These are phyloP conservation scores for Rhodotorula sp. DNA, from an alignment of 1,284 basidiomycete genomes.

Conservation along the genomic window DNA sequence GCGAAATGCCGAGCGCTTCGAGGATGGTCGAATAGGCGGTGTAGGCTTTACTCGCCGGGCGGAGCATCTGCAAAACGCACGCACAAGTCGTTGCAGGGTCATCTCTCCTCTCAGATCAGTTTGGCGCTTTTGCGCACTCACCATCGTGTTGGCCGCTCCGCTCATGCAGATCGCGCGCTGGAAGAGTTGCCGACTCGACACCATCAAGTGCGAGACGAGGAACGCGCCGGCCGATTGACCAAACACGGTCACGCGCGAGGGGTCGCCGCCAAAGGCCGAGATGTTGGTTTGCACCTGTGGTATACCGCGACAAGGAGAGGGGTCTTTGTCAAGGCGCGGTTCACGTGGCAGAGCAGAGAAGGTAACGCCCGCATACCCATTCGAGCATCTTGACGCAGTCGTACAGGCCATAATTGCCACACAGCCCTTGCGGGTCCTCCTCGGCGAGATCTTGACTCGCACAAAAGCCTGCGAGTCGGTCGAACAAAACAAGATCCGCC, in stretches of 20 bases:
- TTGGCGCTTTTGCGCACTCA: not conserved
- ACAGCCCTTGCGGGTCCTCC: constrained; percentile 13
- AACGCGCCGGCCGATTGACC: constrained; percentile 36
- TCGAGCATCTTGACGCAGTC: constrained; percentile 33
- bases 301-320: not conserved
- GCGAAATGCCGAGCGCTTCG: constrained; percentile 5
- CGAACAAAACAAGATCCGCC: no score
- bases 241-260: constrained; percentile 26
- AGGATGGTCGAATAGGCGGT: constrained; percentile 26
- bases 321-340: no score
- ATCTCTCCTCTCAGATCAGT: no score
- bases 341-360: not conserved
- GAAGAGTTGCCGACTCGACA: constrained; percentile 29
- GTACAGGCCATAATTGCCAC: constrained; percentile 38
- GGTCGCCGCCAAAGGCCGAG: constrained; percentile 30
- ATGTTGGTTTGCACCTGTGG: constrained; percentile 33
- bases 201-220: constrained; percentile 32
- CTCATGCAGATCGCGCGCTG: constrained; percentile 31
- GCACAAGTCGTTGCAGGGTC: no score
- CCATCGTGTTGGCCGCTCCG: constrained; percentile 33
- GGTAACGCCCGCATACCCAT: constrained; percentile 14
- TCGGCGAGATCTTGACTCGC: constrained; percentile 13
- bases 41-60: constrained; percentile 21
- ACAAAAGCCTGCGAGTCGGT: constrained; percentile 20
- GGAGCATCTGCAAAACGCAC: constrained; percentile 17